Base-by-base conservation (phyloP, 768 basidiomycete species). In the Candolleomyces aberdarensis region DNA sequence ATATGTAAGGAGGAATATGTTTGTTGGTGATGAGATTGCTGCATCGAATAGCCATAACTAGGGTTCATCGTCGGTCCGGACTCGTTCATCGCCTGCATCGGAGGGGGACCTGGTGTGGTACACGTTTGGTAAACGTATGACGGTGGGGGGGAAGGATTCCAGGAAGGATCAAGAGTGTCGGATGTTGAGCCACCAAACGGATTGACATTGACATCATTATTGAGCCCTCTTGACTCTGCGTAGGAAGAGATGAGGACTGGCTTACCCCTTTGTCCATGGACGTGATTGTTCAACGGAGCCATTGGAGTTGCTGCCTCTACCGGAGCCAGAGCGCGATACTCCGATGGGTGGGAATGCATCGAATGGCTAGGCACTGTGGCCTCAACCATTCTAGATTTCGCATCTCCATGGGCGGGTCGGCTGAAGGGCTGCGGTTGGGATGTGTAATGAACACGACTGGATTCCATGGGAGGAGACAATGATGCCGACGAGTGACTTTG, bases 241-340 rank as follows among this genome's bases (percentile, higher is more conserved):
- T 41, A 56, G 36, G 54, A 56, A 56, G 54, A n/a, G 41, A 54
- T 32, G 22, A 5, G 32, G 22, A 49, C 13, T 36, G 14, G 29
- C 52, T 60, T 60, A 61, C 55, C 60, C 43, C 54, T 57, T 36
- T 61, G 60, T 20, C 54, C 48, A 26, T 50, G 56, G 31, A 7
- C 22, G 54, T 40, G 31, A 26, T 53, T 46, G 32, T 55, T 32
- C 53, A 56, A 13, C 32, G 32, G 32, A 31, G 13, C 47, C 48
- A 57, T 53, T 5, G 17, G 43, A n/a, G 60, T 20, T 51, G 46
- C 55, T 44, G 31, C 4, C 15, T 26, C 36, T 17, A 56, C 15
- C 29, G 56, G 47, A 48, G 54, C 44, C 15, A 51, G 32, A 26
- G 55, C 9, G 14, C 31, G 60, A 40, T 61, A 57, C 43, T 51